Percentiles rank a stretch among this genome's conserved stretches.
These are phyloP conservation scores for Fusarium poae DNA, from an alignment of 2,329 filamentous ascomycete genomes.

Conservation along the genomic window DNA sequence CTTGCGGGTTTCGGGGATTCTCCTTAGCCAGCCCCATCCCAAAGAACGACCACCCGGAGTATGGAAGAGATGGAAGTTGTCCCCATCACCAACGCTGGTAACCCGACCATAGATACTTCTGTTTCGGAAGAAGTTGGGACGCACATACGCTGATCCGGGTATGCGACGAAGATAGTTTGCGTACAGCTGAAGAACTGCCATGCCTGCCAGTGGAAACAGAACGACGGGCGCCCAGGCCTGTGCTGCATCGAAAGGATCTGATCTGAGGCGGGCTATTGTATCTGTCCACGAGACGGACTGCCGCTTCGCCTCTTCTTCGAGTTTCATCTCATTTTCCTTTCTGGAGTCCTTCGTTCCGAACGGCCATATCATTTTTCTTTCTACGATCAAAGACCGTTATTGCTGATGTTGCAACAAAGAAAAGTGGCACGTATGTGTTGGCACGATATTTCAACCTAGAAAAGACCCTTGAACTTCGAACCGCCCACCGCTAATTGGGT, in stretches of 20 bases:
- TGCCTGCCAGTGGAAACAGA: conserved; percentile 54
- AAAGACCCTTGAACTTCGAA: conserved; percentile 35
- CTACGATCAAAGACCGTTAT: conserved; percentile 50
- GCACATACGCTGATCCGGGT: conserved; percentile 80
- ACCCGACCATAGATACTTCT: conserved; percentile 86
- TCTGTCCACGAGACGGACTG: conserved; percentile 56
- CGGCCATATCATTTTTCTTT: conserved; percentile 57
- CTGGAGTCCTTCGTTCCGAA: conserved; percentile 52
- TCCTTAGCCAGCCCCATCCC: conserved; percentile 94
- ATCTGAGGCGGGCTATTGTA: conserved; percentile 50
- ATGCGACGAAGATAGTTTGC: conserved; percentile 86
- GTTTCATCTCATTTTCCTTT: conserved; percentile 40
- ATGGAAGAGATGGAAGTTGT: conserved; percentile 95
- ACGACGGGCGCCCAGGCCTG: conserved; percentile 58
- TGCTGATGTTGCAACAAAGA: conserved; percentile 36
- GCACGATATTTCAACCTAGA: conserved; percentile 13
- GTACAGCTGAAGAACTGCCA: conserved; percentile 67
- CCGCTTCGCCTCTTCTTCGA: conserved; percentile 42
- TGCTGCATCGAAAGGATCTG: conserved; percentile 52
- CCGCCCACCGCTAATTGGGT: conserved; percentile 43
- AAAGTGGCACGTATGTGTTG: conserved; percentile 31
- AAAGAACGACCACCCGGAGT: conserved; percentile 89
- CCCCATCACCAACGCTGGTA: conserved; percentile 94
- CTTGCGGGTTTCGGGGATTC: conserved; percentile 75
- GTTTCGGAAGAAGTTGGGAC: conserved; percentile 78